Conservation (phyloP, 805 yeast genomes). For the Brettanomyces nanus region DNA sequence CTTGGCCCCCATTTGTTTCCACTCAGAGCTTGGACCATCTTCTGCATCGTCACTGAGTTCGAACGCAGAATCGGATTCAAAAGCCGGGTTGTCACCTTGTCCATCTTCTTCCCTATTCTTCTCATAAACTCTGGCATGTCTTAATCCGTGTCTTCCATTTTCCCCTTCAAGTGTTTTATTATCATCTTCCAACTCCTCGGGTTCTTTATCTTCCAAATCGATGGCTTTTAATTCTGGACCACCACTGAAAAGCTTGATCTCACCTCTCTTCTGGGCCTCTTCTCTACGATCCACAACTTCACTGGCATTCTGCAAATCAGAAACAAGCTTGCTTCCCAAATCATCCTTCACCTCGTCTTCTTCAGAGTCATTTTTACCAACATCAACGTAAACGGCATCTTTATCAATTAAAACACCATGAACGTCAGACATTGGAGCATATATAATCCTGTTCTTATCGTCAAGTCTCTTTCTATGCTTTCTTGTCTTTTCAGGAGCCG, state of each 20-base stretch:
- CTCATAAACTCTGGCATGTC: constrained; percentile 51
- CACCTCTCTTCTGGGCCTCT: constrained; percentile 39
- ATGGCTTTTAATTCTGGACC: constrained; percentile 27
- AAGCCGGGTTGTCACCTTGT: constrained; percentile 34
- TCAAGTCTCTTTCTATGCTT: constrained; percentile 83
- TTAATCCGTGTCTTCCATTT: constrained; percentile 55
- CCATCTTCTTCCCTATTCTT: constrained; percentile 39
- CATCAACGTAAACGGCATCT: constrained; percentile 93
- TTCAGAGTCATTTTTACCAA: constrained; percentile 36
- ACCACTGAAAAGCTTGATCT: constrained; percentile 67
- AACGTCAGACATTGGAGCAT: constrained; percentile 99
- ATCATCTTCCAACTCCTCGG: constrained; percentile 28
- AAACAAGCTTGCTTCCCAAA: constrained; percentile 79
- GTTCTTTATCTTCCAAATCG: constrained; percentile 33
- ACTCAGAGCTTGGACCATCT: constrained; percentile 29
- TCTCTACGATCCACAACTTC: constrained; percentile 37
- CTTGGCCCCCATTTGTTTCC: constrained; percentile 49
- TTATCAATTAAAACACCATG: constrained; percentile 96
- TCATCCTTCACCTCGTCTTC: constrained; percentile 34
- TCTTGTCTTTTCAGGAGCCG: constrained; percentile 34
- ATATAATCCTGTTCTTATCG: constrained; percentile 86
- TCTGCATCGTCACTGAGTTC: constrained; percentile 31
- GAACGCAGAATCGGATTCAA: constrained; percentile 48
- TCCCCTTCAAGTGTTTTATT: constrained; percentile 19
- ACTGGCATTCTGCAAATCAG: constrained; percentile 66